Conservation (phyloP, 352 stramenopile genomes). For the Phytopythium litorale region DNA sequence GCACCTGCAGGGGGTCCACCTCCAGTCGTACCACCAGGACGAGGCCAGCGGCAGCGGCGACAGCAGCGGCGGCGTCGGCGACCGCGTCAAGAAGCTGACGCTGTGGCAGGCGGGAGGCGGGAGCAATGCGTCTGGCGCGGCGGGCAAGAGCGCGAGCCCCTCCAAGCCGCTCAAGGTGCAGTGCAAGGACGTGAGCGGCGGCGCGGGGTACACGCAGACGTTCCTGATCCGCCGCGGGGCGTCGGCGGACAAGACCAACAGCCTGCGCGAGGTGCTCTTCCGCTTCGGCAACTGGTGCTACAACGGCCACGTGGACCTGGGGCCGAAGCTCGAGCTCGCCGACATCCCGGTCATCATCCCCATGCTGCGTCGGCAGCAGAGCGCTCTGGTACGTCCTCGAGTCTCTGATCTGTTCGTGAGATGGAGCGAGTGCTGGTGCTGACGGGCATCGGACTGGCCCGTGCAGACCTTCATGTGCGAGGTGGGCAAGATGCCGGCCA, state of each 20-base stretch:
- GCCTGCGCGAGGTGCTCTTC: conserved; percentile 91
- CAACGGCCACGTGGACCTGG: conserved; percentile 90
- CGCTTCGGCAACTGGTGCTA: conserved; percentile 96
- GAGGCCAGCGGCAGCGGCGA: conserved; percentile 53
- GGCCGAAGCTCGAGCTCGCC: conserved; percentile 80
- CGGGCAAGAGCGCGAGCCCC: conserved; percentile 51
- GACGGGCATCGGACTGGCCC: not conserved
- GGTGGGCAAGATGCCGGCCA: conserved; percentile 86
- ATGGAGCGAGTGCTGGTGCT: not conserved
- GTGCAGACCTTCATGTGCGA: conserved; percentile 90
- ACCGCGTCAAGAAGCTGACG: conserved; percentile 89
- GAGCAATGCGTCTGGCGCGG: conserved; percentile 20
- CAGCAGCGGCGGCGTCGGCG: conserved; percentile 27
- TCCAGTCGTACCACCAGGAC: conserved; percentile 77
- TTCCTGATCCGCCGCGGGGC: conserved; percentile 78
- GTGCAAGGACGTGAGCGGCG: conserved; percentile 78
- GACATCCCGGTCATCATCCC: conserved; percentile 94
- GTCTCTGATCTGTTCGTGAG: too few species aligned
- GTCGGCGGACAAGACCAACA: conserved; percentile 28
- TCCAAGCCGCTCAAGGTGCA: conserved; percentile 80
- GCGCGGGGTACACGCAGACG: conserved; percentile 75
- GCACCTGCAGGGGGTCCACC: conserved; percentile 86
- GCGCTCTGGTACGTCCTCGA: conserved; percentile 56
- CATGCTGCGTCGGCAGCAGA: conserved; percentile 91
- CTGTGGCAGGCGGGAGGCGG: conserved; percentile 74